Percentiles rank a stretch among this genome's conserved stretches.
Conservation (phyloP, 2,329 filamentous ascomycete genomes). For the Diaporthe aspalathi region DNA sequence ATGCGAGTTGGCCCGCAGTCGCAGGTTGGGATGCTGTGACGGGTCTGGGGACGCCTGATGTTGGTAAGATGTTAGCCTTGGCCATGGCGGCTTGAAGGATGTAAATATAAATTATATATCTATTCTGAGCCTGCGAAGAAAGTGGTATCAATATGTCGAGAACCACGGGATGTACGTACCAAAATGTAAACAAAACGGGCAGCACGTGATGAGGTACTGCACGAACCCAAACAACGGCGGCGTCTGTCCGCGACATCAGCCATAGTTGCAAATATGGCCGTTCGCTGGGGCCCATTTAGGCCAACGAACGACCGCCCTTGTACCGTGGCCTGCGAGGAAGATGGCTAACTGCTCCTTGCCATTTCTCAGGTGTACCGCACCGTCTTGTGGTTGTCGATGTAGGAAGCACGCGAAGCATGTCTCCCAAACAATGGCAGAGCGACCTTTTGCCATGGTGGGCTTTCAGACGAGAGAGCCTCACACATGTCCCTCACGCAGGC, state of each 20-base stretch:
- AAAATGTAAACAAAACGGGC: background rate
- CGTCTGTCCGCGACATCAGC: background rate
- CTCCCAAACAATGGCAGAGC: background rate
- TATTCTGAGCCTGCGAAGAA: background rate
- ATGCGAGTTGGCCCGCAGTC: slow-evolving; percentile 23
- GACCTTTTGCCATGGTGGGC: background rate
- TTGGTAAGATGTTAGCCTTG: slow-evolving; percentile 18
- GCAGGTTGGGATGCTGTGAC: slow-evolving; percentile 18
- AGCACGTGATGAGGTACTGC: background rate
- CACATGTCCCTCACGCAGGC: background rate
- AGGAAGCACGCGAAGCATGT: background rate
- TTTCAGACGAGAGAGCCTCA: too few species aligned
- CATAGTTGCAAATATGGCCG: background rate
- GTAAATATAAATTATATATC: background rate
- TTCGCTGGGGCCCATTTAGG: background rate
- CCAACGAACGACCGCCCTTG: background rate
- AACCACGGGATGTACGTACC: background rate
- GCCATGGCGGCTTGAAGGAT: background rate
- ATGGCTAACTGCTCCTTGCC: background rate
- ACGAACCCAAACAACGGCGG: background rate
- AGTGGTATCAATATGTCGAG: too few species aligned
- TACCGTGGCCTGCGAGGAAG: background rate
- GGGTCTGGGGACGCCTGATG: slow-evolving; percentile 13
- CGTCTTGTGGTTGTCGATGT: background rate
- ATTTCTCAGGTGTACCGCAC: background rate